Conservation (phyloP, 306 rosid genomes). For the Citrullus amarus region DNA sequence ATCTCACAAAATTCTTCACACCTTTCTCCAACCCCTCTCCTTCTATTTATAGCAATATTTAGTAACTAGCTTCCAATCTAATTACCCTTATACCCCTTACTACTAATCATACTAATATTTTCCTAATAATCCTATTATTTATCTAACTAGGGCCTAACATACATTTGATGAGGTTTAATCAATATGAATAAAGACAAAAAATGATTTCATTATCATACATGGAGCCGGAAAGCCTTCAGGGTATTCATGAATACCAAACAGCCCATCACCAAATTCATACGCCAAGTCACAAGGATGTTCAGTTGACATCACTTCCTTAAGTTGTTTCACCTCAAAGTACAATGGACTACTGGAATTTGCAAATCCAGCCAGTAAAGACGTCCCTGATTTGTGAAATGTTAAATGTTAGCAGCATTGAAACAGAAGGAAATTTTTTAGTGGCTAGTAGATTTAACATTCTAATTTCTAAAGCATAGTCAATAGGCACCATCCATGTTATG, state of each 20-base stretch:
- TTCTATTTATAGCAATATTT: too few species aligned
- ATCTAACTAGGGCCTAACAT: too few species aligned
- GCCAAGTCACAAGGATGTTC: constrained; percentile 87
- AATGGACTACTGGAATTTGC: constrained; percentile 49
- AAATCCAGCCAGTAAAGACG: constrained; percentile 38
- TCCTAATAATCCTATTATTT: too few species aligned
- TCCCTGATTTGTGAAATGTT: constrained; percentile 30
- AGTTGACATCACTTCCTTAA: constrained; percentile 79
- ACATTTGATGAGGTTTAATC: background rate
- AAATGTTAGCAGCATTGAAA: background rate
- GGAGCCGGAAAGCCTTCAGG: constrained; percentile 72
- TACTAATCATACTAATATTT: too few species aligned
- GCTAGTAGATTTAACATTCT: background rate
- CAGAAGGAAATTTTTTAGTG: background rate
- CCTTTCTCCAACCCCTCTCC: too few species aligned
- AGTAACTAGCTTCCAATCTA: too few species aligned
- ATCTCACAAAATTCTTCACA: too few species aligned
- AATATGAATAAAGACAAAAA: background rate
- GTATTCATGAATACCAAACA: constrained; percentile 40
- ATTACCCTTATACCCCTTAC: too few species aligned
- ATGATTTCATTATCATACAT: constrained; percentile 19
- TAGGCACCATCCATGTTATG: background rate
- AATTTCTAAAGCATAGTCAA: background rate
- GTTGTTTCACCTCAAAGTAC: constrained; percentile 49
- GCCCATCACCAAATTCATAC: constrained; percentile 76